Base-by-base conservation (phyloP, 2,329 filamentous ascomycete genomes). In the Fusarium mundagurra region DNA sequence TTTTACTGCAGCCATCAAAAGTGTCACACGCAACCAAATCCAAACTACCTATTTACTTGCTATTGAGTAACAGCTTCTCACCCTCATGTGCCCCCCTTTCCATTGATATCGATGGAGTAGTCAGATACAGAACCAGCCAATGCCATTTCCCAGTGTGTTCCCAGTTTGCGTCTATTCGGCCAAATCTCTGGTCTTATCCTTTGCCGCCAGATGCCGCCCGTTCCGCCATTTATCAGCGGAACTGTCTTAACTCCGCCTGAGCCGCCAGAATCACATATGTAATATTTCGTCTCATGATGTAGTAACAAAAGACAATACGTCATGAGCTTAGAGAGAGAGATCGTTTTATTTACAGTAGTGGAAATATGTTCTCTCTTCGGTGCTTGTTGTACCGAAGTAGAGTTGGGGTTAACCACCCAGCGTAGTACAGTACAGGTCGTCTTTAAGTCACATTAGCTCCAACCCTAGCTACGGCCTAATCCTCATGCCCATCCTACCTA, bases 161-260 rank as follows among this genome's bases (percentile, higher is more conserved):
- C 24, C n/a, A 57, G 43, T 41, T 27, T 43, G 29, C 18, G 39
- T 36, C 16, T 36, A 17, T 34, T 39, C 34, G 27, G 48, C n/a
- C 48, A 55, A 44, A 36, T 45, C 22, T 44, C 27, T 17, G 31
- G n/a, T 31, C 39, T 53, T 33, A 24, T 29, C 29, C 38, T 39
- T 55, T 59, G 22, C 71, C 71, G 61, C 71, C 51, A 47, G 20
- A 63, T 71, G 44, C 71, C 71, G 71, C 69, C 43, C 6, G 12
- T 68, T 64, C 69, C 69, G 68, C 55, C 61, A 39, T 29, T 44
- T 22, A 43, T 70, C 41, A 70, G 67, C 54, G 20, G 61, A 43
- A 59, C 24, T 34, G 31, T 31, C 55, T 59, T 55, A 57, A 61
- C 44, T 67, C 70, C 71, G 69, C 59, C 39, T 38, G 33, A 41